Conservation (phyloP, 768 basidiomycete genomes). For the Macrolepiota dolichaula region DNA sequence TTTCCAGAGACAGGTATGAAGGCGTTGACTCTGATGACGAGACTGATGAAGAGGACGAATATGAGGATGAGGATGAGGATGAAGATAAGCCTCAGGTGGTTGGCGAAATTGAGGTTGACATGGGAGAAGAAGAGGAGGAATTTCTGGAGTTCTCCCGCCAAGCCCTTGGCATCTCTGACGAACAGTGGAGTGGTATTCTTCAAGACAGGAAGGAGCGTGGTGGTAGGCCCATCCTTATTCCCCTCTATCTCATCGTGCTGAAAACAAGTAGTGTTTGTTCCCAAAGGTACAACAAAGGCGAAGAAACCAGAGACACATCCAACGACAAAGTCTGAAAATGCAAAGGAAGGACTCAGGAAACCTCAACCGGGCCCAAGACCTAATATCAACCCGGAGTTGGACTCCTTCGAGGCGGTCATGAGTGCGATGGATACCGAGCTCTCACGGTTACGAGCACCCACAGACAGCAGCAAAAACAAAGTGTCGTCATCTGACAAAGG, state of each 20-base stretch:
- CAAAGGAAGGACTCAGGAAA: conserved; percentile 12
- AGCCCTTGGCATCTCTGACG: conserved; percentile 81
- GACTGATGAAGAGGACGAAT: conserved; percentile 61
- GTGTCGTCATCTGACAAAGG: conserved; percentile 22
- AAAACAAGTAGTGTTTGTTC: conserved; percentile 52
- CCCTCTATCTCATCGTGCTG: neutral
- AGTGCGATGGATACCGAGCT: conserved; percentile 90
- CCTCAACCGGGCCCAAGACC: conserved; percentile 32
- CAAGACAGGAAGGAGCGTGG: conserved; percentile 74
- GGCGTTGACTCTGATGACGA: conserved; percentile 92
- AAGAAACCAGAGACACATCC: conserved; percentile 12
- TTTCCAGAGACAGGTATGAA: conserved; percentile 83
- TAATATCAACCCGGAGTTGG: conserved; percentile 63
- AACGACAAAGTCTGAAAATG: conserved; percentile 12
- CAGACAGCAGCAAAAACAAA: conserved; percentile 21
- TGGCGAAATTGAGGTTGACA: conserved; percentile 84
- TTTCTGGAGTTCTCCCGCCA: conserved; percentile 95
- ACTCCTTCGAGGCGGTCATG: conserved; percentile 97
- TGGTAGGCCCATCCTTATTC: conserved; percentile 48
- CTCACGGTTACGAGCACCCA: conserved; percentile 32
- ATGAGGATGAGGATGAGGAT: conserved; percentile 57
- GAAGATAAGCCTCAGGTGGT: conserved; percentile 83
- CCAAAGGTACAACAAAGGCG: conserved; percentile 30
- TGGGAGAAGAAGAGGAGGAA: conserved; percentile 91
- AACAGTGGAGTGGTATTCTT: conserved; percentile 88